These are phyloP conservation scores for Penicillium flavigenum DNA, from an alignment of 495 filamentous ascomycete species.

Conservation along the genomic window DNA sequence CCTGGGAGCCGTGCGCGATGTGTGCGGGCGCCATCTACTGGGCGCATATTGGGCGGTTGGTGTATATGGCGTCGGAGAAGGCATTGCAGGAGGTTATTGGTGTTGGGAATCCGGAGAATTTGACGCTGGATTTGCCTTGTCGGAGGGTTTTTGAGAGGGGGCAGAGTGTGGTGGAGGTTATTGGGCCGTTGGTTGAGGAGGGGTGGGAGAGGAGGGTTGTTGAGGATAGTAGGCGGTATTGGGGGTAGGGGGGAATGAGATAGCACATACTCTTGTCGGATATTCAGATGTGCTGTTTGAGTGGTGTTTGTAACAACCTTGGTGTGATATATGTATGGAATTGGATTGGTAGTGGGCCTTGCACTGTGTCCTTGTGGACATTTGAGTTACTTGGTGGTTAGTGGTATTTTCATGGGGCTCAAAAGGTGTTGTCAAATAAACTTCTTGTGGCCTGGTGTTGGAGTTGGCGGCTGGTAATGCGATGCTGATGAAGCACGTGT, in stretches of 20 bases:
- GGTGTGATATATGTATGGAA: neutral
- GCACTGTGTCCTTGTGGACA: neutral
- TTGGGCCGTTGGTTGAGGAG: slow-evolving; percentile 41
- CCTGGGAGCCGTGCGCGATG: slow-evolving; percentile 60
- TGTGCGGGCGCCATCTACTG: slow-evolving; percentile 51
- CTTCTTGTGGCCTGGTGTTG: neutral
- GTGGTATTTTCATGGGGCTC: neutral
- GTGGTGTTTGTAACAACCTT: neutral
- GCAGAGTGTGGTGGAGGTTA: slow-evolving; percentile 49
- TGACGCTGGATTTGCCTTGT: slow-evolving; percentile 53
- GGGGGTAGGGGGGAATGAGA: slow-evolving; percentile 27
- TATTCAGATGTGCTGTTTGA: neutral
- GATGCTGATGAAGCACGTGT: neutral
- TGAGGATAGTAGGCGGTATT: slow-evolving; percentile 47
- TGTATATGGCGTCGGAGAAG: slow-evolving; percentile 54
- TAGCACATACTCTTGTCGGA: neutral
- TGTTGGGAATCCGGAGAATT: slow-evolving; percentile 50
- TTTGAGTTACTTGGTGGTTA: neutral
- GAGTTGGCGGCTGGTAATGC: neutral
- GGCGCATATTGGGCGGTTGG: slow-evolving; percentile 55
- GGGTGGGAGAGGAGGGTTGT: slow-evolving; percentile 47
- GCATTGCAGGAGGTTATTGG: slow-evolving; percentile 46
- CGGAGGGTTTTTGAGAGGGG: slow-evolving; percentile 44
- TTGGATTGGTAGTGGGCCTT: neutral
- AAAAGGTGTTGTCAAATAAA: neutral